Base-by-base conservation (phyloP, 2,329 filamentous ascomycete genomes). In the Aspergillus brasiliensis region DNA sequence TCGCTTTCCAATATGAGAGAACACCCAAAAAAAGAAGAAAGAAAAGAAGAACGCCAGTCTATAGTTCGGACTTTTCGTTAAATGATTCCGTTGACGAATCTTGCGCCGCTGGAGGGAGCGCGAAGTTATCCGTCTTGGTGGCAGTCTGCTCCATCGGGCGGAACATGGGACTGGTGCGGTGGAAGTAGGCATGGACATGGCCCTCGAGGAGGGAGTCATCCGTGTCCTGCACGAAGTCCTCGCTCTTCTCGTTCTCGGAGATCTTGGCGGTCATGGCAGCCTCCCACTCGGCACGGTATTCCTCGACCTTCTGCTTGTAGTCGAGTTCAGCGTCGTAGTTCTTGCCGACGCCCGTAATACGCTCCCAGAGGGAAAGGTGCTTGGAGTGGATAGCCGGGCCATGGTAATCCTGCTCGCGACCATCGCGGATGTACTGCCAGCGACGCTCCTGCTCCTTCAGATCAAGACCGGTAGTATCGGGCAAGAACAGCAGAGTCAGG, bases 401-500 rank as follows among this genome's bases (percentile, higher is more conserved):
- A 79, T 97, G 93, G 81, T 98, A 98, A 51, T 97, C 91, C 28
- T 86, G 63, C 67, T 88, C 88, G 61, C 87, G 87, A 62, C 92
- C 92, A 2, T 86, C 82, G 61, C 91, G 89, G 75, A 98, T 91
- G 79, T 89, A 97, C 58, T 83, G 80, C 93, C 94, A 98, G 71
- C 94, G 88, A 65, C 94, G 91, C 80, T 98, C 94, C 80, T 97
- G 93, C 78, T 98, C 94, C 83, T 97, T 96, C 64, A 98, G 87
- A 74, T 98, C 94, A 40, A 98, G 89, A 58, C 94, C 94, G 8
- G 93, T 97, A 69, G 94, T 98, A 75, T 98, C 94, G n/a, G 94
- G 94, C 31, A 98, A 88, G 84, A 92, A 98, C 69, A 96, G 66
- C 67, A 81, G 88, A 46, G 93, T 97, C 61, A 97, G 77, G 27